phyloP scores from a whole-genome alignment of 139 green algal species.

The Astrephomene gubernaculifera region DNA sequence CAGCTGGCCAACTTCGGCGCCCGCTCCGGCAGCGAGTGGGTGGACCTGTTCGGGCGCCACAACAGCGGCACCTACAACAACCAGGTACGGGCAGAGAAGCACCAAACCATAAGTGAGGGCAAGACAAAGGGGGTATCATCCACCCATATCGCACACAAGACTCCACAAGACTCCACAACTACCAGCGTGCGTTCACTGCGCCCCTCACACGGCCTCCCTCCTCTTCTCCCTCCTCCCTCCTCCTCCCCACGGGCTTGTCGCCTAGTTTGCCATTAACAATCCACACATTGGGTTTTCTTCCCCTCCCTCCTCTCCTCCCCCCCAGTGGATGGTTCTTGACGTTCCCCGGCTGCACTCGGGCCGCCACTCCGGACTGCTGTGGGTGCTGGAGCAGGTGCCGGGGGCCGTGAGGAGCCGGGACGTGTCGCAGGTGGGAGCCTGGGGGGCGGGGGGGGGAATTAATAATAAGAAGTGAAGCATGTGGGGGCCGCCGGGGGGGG shows the following conservation, averaged over 20 bases:
- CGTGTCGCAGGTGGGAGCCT: conserved; percentile 22
- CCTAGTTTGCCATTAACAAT: background rate
- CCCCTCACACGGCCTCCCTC: too few species aligned
- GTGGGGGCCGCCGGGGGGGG: background rate
- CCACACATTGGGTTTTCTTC: background rate
- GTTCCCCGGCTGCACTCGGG: background rate
- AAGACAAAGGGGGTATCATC: too few species aligned
- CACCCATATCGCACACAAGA: too few species aligned
- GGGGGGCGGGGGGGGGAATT: too few species aligned
- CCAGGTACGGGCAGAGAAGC: too few species aligned
- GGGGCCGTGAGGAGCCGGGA: conserved; percentile 47
- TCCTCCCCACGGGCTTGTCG: background rate
- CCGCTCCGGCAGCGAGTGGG: conserved; percentile 66
- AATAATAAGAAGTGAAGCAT: background rate
- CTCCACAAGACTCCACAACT: too few species aligned
- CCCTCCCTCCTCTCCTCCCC: background rate
- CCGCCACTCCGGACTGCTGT: conserved; percentile 64
- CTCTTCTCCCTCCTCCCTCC: background rate
- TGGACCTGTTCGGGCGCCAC: conserved; percentile 60
- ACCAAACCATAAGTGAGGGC: too few species aligned
- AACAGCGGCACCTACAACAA: conserved; percentile 90
- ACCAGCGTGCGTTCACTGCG: too few species aligned
- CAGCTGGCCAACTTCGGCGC: conserved; percentile 77
- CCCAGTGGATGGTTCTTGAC: conserved; percentile 60
- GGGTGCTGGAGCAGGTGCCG: conserved; percentile 79